Percentiles rank a stretch among this genome's conserved stretches.
Evolutionary conservation across 345 rosid species (phyloP).

Genomic region (Cardamine chenopodiifolia): DNA sequence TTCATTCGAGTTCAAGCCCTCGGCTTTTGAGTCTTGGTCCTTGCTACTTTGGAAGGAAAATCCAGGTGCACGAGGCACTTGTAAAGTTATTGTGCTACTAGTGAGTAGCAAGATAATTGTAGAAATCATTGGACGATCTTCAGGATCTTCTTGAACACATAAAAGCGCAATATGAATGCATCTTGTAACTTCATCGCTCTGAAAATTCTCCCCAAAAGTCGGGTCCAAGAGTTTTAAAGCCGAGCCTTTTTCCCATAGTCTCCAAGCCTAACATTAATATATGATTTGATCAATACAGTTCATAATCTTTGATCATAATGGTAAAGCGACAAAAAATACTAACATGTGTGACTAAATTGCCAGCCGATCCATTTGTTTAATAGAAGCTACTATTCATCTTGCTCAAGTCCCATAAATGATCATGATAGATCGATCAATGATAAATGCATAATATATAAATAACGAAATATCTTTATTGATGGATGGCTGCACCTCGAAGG

Average conservation of each 20-base stretch:
- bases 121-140: too few relatives aligned
- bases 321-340: not conserved
- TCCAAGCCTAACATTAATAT: not conserved
- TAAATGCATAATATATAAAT: too few relatives aligned
- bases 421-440: too few relatives aligned
- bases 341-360: slow-evolving; percentile 39
- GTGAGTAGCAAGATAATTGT: too few relatives aligned
- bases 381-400: slow-evolving; percentile 28
- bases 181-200: not conserved
- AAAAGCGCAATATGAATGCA: not conserved
- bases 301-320: not conserved
- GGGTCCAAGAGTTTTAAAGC: not conserved
- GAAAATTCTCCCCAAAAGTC: not conserved
- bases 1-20: not conserved
- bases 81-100: too few relatives aligned
- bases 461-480: too few relatives aligned
- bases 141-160: too few relatives aligned
- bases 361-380: slow-evolving; percentile 17
- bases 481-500: too few relatives aligned
- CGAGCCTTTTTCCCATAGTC: not conserved
- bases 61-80: too few relatives aligned
- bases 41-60: slow-evolving; percentile 18
- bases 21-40: not conserved
- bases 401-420: too few relatives aligned
- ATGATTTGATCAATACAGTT: too few relatives aligned